Evolutionary conservation across 805 yeast genomes (phyloP).

Genomic region (Pichia cephalocereana): DNA sequence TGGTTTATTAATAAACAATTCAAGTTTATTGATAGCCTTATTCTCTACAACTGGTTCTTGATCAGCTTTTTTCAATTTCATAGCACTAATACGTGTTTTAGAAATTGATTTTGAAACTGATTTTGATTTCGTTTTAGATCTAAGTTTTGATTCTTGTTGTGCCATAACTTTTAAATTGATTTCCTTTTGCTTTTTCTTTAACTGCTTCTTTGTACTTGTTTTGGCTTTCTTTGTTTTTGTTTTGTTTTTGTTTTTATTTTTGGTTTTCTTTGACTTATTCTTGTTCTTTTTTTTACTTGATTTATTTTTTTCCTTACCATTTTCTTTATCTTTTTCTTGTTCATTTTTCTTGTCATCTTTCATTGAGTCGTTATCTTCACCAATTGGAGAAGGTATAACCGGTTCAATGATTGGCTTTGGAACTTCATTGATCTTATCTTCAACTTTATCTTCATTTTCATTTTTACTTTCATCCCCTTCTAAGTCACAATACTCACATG

Average conservation of each 20-base stretch:
- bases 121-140: not conserved
- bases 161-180: not conserved
- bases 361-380: not conserved
- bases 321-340: not conserved
- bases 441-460: not conserved
- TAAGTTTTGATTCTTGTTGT: not conserved
- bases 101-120: not conserved
- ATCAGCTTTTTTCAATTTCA: too few species aligned
- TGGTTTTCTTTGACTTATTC: not conserved
- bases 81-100: too few species aligned
- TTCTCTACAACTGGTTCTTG: too few species aligned
- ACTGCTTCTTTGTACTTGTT: not conserved
- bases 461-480: not conserved
- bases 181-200: not conserved
- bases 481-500: slow-evolving; percentile 3
- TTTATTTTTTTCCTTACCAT: not conserved
- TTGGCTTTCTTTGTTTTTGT: not conserved
- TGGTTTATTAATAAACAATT: too few species aligned
- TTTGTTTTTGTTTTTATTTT: not conserved
- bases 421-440: not conserved
- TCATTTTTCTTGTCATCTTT: not conserved
- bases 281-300: not conserved
- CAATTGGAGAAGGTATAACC: not conserved
- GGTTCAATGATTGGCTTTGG: not conserved
- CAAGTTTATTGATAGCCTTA: too few species aligned